phyloP scores from a whole-genome alignment of 2,329 filamentous ascomycete genomes.

The Didymella keratinophila region DNA sequence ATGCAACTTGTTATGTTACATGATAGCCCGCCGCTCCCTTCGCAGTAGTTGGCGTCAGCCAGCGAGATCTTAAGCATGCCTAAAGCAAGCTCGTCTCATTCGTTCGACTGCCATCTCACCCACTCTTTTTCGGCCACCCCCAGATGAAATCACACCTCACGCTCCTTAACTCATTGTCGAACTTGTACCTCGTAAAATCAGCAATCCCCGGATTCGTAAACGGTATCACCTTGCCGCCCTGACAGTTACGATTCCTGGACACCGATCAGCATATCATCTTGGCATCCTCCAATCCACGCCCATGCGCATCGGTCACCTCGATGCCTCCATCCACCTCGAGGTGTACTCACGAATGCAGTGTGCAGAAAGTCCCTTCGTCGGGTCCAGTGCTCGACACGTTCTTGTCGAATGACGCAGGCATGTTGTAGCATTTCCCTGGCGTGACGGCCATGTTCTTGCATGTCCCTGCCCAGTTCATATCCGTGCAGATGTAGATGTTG shows the following conservation, averaged over 20 bases:
- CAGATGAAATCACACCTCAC: slow-evolving; percentile 36
- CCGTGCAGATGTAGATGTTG: slow-evolving; percentile 31
- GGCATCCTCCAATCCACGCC: background rate
- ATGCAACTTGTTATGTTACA: no score
- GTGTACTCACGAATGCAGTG: slow-evolving; percentile 30
- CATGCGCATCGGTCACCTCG: background rate
- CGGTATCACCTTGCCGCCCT: slow-evolving; percentile 28
- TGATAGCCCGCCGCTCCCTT: background rate
- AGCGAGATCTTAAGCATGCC: background rate
- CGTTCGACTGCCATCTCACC: background rate
- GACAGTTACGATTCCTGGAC: slow-evolving; percentile 24
- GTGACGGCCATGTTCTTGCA: slow-evolving; percentile 29
- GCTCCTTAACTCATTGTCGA: slow-evolving; percentile 27
- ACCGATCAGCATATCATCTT: background rate
- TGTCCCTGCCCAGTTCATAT: slow-evolving; percentile 24
- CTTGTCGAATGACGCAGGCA: slow-evolving; percentile 17
- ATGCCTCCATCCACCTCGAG: no score
- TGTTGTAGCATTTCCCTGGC: slow-evolving; percentile 19
- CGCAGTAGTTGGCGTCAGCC: background rate
- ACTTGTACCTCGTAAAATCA: slow-evolving; percentile 28
- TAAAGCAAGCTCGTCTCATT: background rate
- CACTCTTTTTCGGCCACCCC: slow-evolving; percentile 22
- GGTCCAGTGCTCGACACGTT: slow-evolving; percentile 32
- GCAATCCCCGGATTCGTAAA: slow-evolving; percentile 34
- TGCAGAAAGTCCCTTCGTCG: slow-evolving; percentile 34